Evolutionary conservation across 2,329 filamentous ascomycete species (phyloP).

Genomic region (Tolypocladium nubicola): DNA sequence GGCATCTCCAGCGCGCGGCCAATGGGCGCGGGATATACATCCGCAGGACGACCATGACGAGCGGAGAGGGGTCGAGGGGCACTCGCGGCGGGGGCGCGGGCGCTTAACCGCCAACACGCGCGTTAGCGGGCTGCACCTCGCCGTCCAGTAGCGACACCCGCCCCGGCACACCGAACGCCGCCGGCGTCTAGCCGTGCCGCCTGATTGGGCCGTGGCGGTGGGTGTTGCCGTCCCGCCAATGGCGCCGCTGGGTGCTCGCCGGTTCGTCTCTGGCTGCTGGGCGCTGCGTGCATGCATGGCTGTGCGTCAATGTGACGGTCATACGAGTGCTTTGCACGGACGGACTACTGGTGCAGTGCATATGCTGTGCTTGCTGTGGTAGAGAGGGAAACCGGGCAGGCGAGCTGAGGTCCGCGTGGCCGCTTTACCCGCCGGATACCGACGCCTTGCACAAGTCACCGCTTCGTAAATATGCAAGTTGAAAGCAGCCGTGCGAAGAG

Average conservation of each 20-base stretch:
- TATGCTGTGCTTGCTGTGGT: no score
- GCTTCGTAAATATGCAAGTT: background rate
- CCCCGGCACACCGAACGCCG: slow-evolving; percentile 1
- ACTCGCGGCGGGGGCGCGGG: background rate
- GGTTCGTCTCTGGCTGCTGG: background rate
- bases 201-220: slow-evolving; percentile 9
- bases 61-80: background rate
- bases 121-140: background rate
- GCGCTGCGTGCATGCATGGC: background rate
- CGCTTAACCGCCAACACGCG: background rate
- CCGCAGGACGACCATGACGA: background rate
- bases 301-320: background rate
- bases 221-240: background rate
- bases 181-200: slow-evolving; percentile 11
- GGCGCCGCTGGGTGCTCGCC: background rate
- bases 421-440: background rate
- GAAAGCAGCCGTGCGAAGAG: background rate
- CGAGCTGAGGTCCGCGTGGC: background rate
- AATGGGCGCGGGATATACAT: background rate
- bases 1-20: background rate
- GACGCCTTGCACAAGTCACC: background rate
- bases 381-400: no score
- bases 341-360: background rate
- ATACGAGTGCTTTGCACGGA: background rate
- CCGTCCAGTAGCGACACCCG: slow-evolving; percentile 2